Evolutionary conservation across 352 stramenopile species (phyloP), one percentile per base, ranked within the genome.

Genomic region (Peronospora belbahrii): DNA sequence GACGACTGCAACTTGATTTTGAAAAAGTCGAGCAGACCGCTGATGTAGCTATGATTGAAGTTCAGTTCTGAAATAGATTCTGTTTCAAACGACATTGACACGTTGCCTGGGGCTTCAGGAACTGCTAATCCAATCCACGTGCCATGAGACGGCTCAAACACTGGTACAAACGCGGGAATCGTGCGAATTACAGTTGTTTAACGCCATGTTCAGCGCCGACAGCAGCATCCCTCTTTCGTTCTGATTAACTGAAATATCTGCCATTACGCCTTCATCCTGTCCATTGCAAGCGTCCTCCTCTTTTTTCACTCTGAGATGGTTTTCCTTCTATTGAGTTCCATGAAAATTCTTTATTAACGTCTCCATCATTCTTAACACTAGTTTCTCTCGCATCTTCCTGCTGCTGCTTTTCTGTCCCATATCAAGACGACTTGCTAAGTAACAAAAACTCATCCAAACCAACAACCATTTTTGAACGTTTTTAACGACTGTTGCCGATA

Each of bases 151-250:
- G 73, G 57, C 36, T 83, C 65, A 35, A 71, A 59, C 15, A 87
- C 59, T 0, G 73, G 75, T 18, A 89, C 77, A 39, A 92, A 89
- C 11, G 64, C 77, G 2, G 81, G 81, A 11, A 92, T 68, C 15
- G 81, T 88, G 47, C 81, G n/a, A 92, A 48, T 89, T 89, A 44
- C 74, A 88, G 47, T 85, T 88, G 40, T 71, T 75, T 25, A 92
- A 42, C 13, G 81, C 81, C 40, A 92, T 68, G 24, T 67, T 80
- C 3, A 92, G 52, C 17, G 77, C 72, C 11, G 77, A 89, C 6
- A 92, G 50, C 39, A 92, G 25, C 49, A 87, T 54, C 1, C 70
- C 60, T 0, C 70, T 60, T 40, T 89, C 80, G 44, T 88, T 82
- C 38, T 74, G 51, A 38, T 88, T 74, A 44, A 91, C 49, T 0